Base-by-base conservation (phyloP, 805 yeast genomes). In the Ogataea ramenticola region DNA sequence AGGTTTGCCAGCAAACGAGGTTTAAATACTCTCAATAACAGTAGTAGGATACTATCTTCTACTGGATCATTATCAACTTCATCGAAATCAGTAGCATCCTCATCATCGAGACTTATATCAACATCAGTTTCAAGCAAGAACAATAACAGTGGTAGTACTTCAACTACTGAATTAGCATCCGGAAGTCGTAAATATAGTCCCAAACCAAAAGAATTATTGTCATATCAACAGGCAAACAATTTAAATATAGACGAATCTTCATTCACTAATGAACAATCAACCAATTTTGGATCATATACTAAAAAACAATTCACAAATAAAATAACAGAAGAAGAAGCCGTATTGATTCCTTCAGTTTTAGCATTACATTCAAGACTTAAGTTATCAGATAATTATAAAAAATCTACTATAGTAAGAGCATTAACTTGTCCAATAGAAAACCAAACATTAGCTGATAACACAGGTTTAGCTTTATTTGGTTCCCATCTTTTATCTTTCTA, bases 391-490 rank as follows among this genome's bases (percentile, higher is more conserved):
- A 56, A 63, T 7, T 84, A 77, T 56, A 61, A 79, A 44, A 70
- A 74, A 34, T 71, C 88, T 12, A 79, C 91, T 1, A 71, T 93
- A 47, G 90, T 96, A 1, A 83, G 90, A 57, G 77, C 93, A 36
- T 72, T 93, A 50, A 85, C 90, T 43, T 79, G 89, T 51, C 48
- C 62, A 20, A 41, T 49, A 43, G 42, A 52, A 26, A 52, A 65
- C 14, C 61, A 63, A 44, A 75, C 75, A 14, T 70, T 71, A 47
- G 83, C 80, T 16, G 84, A 86, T 63, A 91, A 93, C 62, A 72
- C 72, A 45, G 93, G 95, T 5, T 72, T 91, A 57, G 76, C 84
- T 46, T 75, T 79, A n/a, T 80, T 91, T 57, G 99, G 99, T 41
- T 79, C 81, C 55, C 79, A 81, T 47, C 66, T 93, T 40, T 67